Evolutionary conservation across 768 basidiomycete genomes (phyloP), one percentile per base, ranked within the genome.

Genomic region (Russula foetens): DNA sequence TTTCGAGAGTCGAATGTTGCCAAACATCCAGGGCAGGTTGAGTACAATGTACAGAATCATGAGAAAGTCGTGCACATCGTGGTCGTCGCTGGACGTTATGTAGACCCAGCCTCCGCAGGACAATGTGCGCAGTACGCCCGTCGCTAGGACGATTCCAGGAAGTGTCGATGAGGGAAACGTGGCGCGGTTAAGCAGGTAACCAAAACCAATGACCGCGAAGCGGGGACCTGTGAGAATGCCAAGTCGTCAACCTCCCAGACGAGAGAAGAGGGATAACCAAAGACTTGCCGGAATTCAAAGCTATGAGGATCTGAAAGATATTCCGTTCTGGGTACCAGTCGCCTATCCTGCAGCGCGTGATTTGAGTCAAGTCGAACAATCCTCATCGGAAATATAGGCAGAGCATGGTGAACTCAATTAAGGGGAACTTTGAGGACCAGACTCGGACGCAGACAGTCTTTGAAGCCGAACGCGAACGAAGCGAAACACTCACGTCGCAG

Each of bases 61-160:
- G 69, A 85, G 83, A 39, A 92, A 73, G 69, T 96, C 93, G 73
- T 96, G 93, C 15, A 78, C 76, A 67, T 89, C 86, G 66, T 92
- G 90, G 72, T 89, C 80, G 69, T 95, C 92, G 53, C 75, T 83
- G 2, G 89, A 90, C 0, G 93, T 94, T 67, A 95, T 84, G 67
- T 85, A 96, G 29, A 94, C 90, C 92, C 92, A 96, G 28, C 93
- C 92, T 33, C 90, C 93, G 67, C 92, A 95, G 3, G 83, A 79
- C 33, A 95, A 71, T 0, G 92, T 92, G 60, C 92, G 78, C 19
- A 89, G 69, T 23, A 92, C 63, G 0, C 91, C 91, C 41, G 78
- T 73, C 9, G 83, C 65, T 38, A 86, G 79, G 21, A 92, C 75
- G 50, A 84, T 64, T 9, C 72, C 74, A 1, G 66, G 50, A 52